These are phyloP conservation scores for Penicillium sp. DNA, from an alignment of 2,329 filamentous ascomycete genomes.

Conservation along the genomic window DNA sequence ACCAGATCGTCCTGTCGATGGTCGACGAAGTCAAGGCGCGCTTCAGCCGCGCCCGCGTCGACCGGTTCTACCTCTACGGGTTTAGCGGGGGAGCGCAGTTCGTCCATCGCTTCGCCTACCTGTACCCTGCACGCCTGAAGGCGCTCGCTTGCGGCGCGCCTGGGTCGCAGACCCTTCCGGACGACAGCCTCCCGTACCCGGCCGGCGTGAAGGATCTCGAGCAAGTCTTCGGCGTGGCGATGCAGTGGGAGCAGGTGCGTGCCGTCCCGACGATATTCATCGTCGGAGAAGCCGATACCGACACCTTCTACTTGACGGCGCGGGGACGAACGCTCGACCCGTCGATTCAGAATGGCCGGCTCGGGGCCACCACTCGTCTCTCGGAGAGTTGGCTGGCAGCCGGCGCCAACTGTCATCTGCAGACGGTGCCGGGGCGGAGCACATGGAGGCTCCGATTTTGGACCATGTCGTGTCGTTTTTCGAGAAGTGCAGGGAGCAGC, in stretches of 20 bases:
- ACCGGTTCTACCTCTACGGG: not conserved
- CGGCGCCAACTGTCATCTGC: not conserved
- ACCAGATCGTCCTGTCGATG: constrained; percentile 1
- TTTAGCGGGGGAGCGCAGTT: constrained; percentile 2
- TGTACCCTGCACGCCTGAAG: not conserved
- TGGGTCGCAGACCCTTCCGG: constrained; percentile 1
- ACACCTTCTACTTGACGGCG: constrained; percentile 3
- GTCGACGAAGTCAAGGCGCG: not conserved
- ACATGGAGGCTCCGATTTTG: constrained; percentile 1
- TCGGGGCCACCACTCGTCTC: not conserved
- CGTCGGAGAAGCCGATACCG: constrained; percentile 2
- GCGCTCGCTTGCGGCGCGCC: not conserved
- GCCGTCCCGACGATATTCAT: constrained; percentile 1
- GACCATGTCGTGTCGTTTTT: not conserved
- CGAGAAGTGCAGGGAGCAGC: not conserved
- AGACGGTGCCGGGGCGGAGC: constrained; percentile 1
- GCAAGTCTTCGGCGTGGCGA: not conserved
- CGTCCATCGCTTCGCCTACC: constrained; percentile 3
- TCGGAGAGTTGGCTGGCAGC: not conserved
- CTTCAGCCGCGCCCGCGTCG: not conserved
- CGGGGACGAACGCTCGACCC: not conserved
- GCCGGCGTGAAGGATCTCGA: not conserved
- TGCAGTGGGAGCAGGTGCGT: not conserved
- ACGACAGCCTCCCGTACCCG: not conserved
- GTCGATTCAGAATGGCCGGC: not conserved